These are phyloP conservation scores for Wickerhamiella lipophila DNA, from an alignment of 805 yeast genomes.

Conservation along the genomic window DNA sequence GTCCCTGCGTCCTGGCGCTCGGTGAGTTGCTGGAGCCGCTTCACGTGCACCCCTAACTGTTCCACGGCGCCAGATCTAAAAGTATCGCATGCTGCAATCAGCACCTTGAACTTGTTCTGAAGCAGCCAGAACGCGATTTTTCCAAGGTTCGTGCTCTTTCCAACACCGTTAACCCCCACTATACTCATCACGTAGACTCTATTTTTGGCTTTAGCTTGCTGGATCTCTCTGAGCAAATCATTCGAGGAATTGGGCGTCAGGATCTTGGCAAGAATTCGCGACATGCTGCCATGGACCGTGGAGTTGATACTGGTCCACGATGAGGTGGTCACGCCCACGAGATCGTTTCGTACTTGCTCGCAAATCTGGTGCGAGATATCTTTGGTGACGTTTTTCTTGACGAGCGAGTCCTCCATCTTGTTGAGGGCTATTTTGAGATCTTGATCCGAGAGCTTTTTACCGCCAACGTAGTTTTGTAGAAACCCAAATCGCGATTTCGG, in stretches of 20 bases:
- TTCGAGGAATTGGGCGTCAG: conserved; percentile 87
- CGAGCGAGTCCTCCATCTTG: conserved; percentile 60
- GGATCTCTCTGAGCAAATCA: conserved; percentile 72
- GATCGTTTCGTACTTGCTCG: conserved; percentile 51
- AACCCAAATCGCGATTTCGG: conserved; percentile 38
- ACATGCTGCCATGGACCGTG: conserved; percentile 50
- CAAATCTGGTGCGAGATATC: conserved; percentile 68
- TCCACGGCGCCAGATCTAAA: conserved; percentile 98
- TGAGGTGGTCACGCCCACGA: conserved; percentile 60
- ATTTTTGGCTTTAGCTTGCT: conserved; percentile 31
- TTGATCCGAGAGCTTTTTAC: conserved; percentile 47
- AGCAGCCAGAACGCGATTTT: conserved; percentile 90
- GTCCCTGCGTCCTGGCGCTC: conserved; percentile 35
- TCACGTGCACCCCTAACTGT: conserved; percentile 86
- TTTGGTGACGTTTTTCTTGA: conserved; percentile 82
- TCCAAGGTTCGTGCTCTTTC: conserved; percentile 89
- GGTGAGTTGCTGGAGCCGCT: conserved; percentile 60
- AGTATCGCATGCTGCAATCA: conserved; percentile 95
- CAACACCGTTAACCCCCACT: conserved; percentile 97
- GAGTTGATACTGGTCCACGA: conserved; percentile 61
- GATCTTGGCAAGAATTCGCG: conserved; percentile 50
- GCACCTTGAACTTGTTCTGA: conserved; percentile 74
- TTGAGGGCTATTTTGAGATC: conserved; percentile 55
- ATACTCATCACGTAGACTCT: conserved; percentile 90
- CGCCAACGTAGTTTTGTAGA: conserved; percentile 51